A percentile compares a stretch with the other conserved stretches of the same genome.
Evolutionary conservation across 805 yeast species (phyloP).

Genomic region (Schwanniomyces yamadae): DNA sequence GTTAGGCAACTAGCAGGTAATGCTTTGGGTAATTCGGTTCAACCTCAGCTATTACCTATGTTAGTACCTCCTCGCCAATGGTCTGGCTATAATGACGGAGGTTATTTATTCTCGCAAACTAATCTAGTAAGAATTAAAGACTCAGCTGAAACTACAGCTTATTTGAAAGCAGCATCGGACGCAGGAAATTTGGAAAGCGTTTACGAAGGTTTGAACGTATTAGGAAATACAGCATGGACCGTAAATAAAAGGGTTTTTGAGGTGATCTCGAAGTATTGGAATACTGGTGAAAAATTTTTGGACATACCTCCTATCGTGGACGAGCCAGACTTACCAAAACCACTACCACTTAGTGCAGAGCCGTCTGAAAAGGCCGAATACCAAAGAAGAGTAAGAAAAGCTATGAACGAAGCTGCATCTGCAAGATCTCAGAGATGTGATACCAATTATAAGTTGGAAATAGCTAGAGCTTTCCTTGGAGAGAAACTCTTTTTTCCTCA

Average conservation of each 20-base stretch:
- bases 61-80: slow-evolving; percentile 86
- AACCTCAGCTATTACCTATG: slow-evolving; percentile 93
- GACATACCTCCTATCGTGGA: slow-evolving; percentile 58
- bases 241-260: slow-evolving; percentile 71
- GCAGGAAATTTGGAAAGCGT: slow-evolving; percentile 63
- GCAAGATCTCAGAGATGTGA: slow-evolving; percentile 90
- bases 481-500: slow-evolving; percentile 78
- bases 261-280: slow-evolving; percentile 80
- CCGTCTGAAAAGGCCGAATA: slow-evolving; percentile 71
- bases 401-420: slow-evolving; percentile 60
- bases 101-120: slow-evolving; percentile 66
- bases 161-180: slow-evolving; percentile 79
- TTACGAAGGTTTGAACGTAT: slow-evolving; percentile 76
- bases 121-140: slow-evolving; percentile 74
- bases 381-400: slow-evolving; percentile 56
- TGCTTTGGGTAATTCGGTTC: slow-evolving; percentile 59
- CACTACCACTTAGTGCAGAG: slow-evolving; percentile 66
- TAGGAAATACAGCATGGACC: slow-evolving; percentile 92
- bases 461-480: slow-evolving; percentile 87
- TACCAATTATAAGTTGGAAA: slow-evolving; percentile 87
- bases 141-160: slow-evolving; percentile 87
- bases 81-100: slow-evolving; percentile 81
- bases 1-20: slow-evolving; percentile 67
- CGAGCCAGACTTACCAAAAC: slow-evolving; percentile 45
- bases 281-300: slow-evolving; percentile 72